Percentiles rank a stretch among this genome's conserved stretches.
Conservation (phyloP, 768 basidiomycete species). For the Phaeotremella fagi region DNA sequence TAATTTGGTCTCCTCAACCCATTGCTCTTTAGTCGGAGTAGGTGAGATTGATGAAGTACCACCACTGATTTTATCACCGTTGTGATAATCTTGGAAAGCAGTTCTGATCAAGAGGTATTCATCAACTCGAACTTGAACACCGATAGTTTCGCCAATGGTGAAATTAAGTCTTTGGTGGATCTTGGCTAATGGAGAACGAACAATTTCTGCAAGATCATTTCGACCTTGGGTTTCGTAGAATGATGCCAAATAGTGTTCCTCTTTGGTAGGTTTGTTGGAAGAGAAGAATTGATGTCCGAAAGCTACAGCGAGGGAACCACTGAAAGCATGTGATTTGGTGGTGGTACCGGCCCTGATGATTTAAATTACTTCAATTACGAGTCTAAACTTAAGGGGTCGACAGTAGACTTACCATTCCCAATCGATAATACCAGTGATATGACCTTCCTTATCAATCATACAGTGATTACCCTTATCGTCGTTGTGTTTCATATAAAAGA, state of each 20-base stretch:
- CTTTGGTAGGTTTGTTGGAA: not conserved
- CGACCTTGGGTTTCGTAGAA: constrained; percentile 1
- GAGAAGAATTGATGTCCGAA: not conserved
- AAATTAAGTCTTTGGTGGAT: constrained; percentile 3
- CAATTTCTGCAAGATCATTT: constrained; percentile 8
- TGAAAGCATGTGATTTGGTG: constrained; percentile 13
- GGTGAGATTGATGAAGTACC: not conserved
- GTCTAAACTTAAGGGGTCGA: not conserved
- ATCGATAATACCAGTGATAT: constrained; percentile 40
- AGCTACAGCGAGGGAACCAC: not conserved
- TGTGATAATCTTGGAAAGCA: not conserved
- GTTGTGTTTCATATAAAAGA: constrained; percentile 24
- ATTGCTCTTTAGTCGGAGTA: not conserved
- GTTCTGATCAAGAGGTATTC: not conserved
- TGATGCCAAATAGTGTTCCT: constrained; percentile 2
- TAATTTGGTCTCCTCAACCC: not conserved
- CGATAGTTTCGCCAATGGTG: not conserved
- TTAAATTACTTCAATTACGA: not conserved
- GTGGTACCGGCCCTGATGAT: constrained; percentile 10
- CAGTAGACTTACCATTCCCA: constrained; percentile 34
- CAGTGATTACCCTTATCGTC: constrained; percentile 36
- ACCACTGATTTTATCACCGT: not conserved
- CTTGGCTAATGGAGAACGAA: constrained; percentile 2
- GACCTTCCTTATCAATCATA: constrained; percentile 28
- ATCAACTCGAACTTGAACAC: not conserved